These are phyloP conservation scores for Candida smagusa DNA, from an alignment of 1,139 yeast species.

Conservation along the genomic window DNA sequence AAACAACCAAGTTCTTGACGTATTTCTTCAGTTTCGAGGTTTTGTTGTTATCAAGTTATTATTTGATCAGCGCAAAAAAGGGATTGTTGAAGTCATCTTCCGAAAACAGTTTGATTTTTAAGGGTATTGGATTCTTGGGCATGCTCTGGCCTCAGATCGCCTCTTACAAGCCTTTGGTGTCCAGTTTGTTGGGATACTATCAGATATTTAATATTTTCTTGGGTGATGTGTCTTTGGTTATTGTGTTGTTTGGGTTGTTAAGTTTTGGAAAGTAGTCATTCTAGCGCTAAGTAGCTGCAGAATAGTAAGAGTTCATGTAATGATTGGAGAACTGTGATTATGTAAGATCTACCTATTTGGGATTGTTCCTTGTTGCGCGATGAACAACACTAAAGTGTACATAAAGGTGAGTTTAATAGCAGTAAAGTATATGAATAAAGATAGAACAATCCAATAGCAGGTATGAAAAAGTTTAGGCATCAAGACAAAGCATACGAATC, in stretches of 20 bases:
- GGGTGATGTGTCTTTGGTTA: conserved; percentile 37
- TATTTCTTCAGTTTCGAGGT: conserved; percentile 34
- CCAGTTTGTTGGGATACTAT: conserved; percentile 34
- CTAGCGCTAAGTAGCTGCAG: background rate
- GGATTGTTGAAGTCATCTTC: conserved; percentile 23
- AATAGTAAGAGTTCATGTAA: too few species aligned
- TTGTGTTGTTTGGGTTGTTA: conserved; percentile 38
- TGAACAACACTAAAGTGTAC: too few species aligned
- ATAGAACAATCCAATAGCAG: too few species aligned
- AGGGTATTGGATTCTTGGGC: conserved; percentile 30
- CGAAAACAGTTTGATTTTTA: conserved; percentile 28
- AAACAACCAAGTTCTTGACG: conserved; percentile 23
- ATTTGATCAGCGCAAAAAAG: conserved; percentile 24
- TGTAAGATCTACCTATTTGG: too few species aligned
- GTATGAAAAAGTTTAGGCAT: too few species aligned
- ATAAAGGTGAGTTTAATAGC: too few species aligned
- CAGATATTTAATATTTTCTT: conserved; percentile 36
- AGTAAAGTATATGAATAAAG: too few species aligned
- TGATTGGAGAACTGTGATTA: too few species aligned
- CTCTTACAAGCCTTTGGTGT: conserved; percentile 26
- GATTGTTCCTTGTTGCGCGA: too few species aligned
- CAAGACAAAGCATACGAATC: too few species aligned
- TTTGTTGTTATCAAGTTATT: conserved; percentile 33
- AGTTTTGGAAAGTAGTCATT: conserved; percentile 19
- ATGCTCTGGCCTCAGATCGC: conserved; percentile 37